phyloP scores from a whole-genome alignment of 2,329 filamentous ascomycete genomes.

The Lachnellula hyalina region DNA sequence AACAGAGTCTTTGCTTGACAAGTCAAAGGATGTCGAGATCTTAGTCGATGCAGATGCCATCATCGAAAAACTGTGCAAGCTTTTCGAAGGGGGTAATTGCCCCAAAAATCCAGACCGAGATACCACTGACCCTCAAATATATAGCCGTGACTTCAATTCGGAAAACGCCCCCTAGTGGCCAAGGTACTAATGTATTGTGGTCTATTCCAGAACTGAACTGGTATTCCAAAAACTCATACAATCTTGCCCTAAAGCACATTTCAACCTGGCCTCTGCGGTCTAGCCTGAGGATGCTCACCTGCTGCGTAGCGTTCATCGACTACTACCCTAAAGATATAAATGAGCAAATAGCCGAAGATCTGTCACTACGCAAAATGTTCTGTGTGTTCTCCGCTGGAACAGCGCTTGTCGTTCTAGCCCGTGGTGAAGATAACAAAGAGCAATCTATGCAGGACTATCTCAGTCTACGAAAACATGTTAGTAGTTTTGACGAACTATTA shows the following conservation, averaged over 20 bases:
- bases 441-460: constrained; percentile 56
- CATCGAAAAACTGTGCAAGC: constrained; percentile 47
- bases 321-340: constrained; percentile 45
- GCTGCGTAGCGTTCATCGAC: constrained; percentile 47
- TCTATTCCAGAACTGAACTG: constrained; percentile 66
- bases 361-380: constrained; percentile 56
- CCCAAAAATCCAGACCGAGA: not conserved
- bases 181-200: constrained; percentile 39
- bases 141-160: constrained; percentile 33
- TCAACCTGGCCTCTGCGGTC: constrained; percentile 48
- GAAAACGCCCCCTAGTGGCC: constrained; percentile 34
- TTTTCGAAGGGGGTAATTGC: constrained; percentile 46
- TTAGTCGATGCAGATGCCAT: constrained; percentile 4
- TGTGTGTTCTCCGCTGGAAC: constrained; percentile 64
- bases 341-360: constrained; percentile 39
- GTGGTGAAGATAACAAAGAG: constrained; percentile 45
- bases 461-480: constrained; percentile 53
- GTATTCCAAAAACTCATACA: constrained; percentile 81
- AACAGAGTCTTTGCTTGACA: constrained; percentile 39
- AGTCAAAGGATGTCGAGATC: not conserved
- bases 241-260: constrained; percentile 61
- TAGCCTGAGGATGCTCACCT: constrained; percentile 51
- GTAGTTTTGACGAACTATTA: constrained; percentile 48
- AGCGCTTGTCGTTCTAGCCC: constrained; percentile 46
- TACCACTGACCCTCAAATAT: constrained; percentile 3